Percentiles rank a stretch among this genome's conserved stretches.
Conservation (phyloP, 768 basidiomycete species). For the Lactarius vividus region DNA sequence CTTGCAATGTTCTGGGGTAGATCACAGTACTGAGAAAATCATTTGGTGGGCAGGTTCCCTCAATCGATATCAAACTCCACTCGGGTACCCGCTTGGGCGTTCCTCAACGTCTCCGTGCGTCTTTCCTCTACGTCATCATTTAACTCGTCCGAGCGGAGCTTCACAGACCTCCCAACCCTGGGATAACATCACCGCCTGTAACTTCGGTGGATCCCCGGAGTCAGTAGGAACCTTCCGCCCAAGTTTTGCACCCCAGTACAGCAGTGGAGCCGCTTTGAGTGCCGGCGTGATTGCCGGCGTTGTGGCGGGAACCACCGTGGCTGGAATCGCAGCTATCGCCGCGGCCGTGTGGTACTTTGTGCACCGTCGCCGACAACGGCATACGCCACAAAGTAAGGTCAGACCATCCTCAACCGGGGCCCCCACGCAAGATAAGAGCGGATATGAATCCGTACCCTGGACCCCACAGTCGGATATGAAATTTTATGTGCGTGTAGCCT, state of each 20-base stretch:
- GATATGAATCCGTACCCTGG: neutral
- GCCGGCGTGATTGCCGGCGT: neutral
- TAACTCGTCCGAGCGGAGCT: neutral
- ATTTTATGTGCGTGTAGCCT: slow-evolving; percentile 6
- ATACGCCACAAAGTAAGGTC: neutral
- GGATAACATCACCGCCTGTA: slow-evolving; percentile 15
- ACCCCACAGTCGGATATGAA: neutral
- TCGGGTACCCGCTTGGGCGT: slow-evolving; percentile 19
- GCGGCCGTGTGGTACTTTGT: neutral
- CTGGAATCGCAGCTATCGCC: neutral
- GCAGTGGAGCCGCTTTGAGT: neutral
- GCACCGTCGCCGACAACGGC: neutral
- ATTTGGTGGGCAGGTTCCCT: slow-evolving; percentile 4
- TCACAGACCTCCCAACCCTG: slow-evolving; percentile 6
- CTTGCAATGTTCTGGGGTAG: neutral
- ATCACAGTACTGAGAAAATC: neutral
- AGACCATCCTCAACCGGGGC: neutral
- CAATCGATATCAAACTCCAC: neutral
- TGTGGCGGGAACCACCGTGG: neutral
- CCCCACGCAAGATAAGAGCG: neutral
- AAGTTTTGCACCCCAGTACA: slow-evolving; percentile 3
- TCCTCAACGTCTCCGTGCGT: slow-evolving; percentile 13
- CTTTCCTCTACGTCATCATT: neutral
- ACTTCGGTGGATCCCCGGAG: slow-evolving; percentile 3
- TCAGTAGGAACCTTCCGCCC: slow-evolving; percentile 7